Evolutionary conservation across 2,329 filamentous ascomycete genomes (phyloP).

Genomic region (Aspergillus japonicus): DNA sequence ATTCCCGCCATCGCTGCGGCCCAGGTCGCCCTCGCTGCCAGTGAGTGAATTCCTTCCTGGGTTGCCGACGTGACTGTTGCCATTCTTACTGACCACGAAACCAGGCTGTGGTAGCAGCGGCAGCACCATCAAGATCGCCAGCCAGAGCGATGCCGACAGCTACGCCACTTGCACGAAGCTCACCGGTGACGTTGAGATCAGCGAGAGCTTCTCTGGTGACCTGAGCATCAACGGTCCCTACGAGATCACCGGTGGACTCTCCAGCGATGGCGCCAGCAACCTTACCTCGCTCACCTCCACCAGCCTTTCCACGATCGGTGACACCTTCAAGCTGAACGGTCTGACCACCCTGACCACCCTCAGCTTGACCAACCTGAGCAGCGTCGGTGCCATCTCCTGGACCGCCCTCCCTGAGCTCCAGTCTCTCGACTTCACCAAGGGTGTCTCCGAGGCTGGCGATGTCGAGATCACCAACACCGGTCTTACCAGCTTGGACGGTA

Average conservation of each 20-base stretch:
- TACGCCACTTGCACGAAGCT: slow-evolving; percentile 67
- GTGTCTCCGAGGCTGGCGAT: slow-evolving; percentile 65
- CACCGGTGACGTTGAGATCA: slow-evolving; percentile 67
- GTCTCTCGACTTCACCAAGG: slow-evolving; percentile 58
- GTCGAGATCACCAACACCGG: slow-evolving; percentile 84
- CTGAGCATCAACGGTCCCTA: slow-evolving; percentile 63
- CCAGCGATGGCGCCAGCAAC: slow-evolving; percentile 54
- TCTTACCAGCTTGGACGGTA: slow-evolving; percentile 73
- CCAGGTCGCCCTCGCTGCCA: slow-evolving; percentile 52
- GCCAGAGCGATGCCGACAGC: slow-evolving; percentile 63
- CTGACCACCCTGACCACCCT: slow-evolving; percentile 69
- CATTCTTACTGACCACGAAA: slow-evolving; percentile 8
- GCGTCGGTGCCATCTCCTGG: slow-evolving; percentile 68
- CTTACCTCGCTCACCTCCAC: slow-evolving; percentile 64
- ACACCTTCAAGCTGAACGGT: slow-evolving; percentile 67
- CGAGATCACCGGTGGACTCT: slow-evolving; percentile 59
- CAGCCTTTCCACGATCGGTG: slow-evolving; percentile 64
- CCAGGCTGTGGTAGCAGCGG: slow-evolving; percentile 22
- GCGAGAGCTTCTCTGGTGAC: slow-evolving; percentile 53
- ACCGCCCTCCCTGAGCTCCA: slow-evolving; percentile 67
- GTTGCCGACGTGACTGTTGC: neutral
- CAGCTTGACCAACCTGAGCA: slow-evolving; percentile 62
- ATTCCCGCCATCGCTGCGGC: slow-evolving; percentile 57
- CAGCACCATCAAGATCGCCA: slow-evolving; percentile 50
- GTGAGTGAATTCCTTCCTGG: slow-evolving; percentile 18